phyloP scores from a whole-genome alignment of 148 eudicot genomes.

The Dysphania ambrosioides region DNA sequence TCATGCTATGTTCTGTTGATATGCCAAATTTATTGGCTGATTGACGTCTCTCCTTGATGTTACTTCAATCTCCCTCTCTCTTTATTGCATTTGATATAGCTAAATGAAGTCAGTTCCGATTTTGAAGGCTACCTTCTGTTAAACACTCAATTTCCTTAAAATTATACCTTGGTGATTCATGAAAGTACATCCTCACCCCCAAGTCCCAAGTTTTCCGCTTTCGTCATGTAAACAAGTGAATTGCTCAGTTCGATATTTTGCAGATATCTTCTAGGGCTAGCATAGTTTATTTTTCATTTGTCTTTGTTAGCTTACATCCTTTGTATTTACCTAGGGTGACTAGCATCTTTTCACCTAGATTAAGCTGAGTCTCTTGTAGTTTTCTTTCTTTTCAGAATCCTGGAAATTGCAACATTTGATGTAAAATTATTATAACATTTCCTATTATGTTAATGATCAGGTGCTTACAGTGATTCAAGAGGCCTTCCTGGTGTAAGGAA shows the following conservation, averaged over 20 bases:
- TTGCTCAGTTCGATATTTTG: not conserved
- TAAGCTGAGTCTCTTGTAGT: not conserved
- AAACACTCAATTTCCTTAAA: not conserved
- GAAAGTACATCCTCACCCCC: not conserved
- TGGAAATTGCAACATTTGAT: not conserved
- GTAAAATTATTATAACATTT: slow-evolving; percentile 10
- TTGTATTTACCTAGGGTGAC: slow-evolving; percentile 3
- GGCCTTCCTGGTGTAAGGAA: slow-evolving; percentile 90
- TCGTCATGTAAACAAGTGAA: not conserved
- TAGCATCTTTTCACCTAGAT: not conserved
- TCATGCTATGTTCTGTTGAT: not conserved
- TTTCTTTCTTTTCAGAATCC: too few species aligned
- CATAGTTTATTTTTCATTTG: not conserved
- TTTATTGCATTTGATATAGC: slow-evolving; percentile 2
- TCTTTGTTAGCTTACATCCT: not conserved
- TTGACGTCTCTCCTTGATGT: not conserved
- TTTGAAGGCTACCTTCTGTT: not conserved
- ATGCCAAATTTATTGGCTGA: not conserved
- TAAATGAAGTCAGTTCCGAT: not conserved
- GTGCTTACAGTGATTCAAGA: slow-evolving; percentile 99
- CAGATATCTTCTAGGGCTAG: not conserved
- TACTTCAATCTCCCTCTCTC: not conserved
- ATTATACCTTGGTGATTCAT: not conserved
- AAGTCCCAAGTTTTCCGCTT: not conserved
- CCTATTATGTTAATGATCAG: slow-evolving; percentile 33